phyloP scores from a whole-genome alignment of 2,329 filamentous ascomycete species.

The Aspergillus jensenii region DNA sequence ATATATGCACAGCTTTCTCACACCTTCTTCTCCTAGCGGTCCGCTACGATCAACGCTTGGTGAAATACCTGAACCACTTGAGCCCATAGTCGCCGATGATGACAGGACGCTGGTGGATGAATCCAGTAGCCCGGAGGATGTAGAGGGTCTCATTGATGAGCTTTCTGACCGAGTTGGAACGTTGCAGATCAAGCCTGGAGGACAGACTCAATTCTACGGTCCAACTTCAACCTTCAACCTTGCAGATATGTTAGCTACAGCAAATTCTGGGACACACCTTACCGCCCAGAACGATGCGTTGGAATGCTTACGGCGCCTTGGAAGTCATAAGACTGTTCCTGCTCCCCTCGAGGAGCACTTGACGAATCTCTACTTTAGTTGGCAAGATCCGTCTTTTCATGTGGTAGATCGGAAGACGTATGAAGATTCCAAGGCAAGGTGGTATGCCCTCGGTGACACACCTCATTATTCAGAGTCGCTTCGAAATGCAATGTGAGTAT shows the following conservation, averaged over 20 bases:
- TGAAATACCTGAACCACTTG: not conserved
- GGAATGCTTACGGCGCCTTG: constrained; percentile 20
- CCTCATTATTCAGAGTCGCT: constrained; percentile 27
- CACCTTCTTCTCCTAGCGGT: not conserved
- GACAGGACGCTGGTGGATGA: not conserved
- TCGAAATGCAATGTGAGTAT: constrained; percentile 24
- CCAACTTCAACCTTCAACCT: constrained; percentile 3
- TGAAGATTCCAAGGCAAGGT: constrained; percentile 17
- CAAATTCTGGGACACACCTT: not conserved
- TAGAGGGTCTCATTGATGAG: constrained; percentile 1
- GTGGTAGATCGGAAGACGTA: constrained; percentile 35
- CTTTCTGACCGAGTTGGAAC: constrained; percentile 1
- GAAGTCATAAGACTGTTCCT: constrained; percentile 27
- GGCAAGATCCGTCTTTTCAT: constrained; percentile 41
- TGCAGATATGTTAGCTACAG: not conserved
- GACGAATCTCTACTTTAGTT: constrained; percentile 40
- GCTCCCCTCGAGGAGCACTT: constrained; percentile 35
- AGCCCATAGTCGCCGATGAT: not conserved
- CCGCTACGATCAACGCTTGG: not conserved
- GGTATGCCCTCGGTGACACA: constrained; percentile 17
- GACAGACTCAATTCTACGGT: not conserved
- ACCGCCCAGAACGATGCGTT: not conserved
- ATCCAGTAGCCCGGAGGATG: not conserved
- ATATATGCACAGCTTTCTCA: not conserved
- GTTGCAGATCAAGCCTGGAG: not conserved